A percentile compares a stretch with the other conserved stretches of the same genome.
These are phyloP conservation scores for Blastobotrys ciferrii DNA, from an alignment of 1,139 yeast genomes.

Conservation along the genomic window DNA sequence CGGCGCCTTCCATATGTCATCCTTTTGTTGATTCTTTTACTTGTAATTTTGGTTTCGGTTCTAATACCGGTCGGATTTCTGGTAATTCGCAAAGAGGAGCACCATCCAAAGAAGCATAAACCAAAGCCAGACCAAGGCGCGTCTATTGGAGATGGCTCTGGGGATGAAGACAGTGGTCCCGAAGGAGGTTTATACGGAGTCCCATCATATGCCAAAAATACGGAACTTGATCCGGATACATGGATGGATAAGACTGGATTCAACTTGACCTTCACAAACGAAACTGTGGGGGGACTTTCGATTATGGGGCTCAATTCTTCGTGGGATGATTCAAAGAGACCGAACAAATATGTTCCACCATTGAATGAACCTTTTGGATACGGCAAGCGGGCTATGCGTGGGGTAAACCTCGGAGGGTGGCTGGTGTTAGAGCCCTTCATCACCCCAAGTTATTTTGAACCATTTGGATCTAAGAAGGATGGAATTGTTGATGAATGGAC, in stretches of 20 bases:
- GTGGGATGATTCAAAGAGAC: constrained; percentile 32
- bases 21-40: neutral
- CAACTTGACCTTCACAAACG: constrained; percentile 38
- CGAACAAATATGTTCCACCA: constrained; percentile 34
- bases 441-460: constrained; percentile 74
- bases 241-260: constrained; percentile 38
- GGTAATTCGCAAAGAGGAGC: constrained; percentile 24
- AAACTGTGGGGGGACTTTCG: constrained; percentile 38
- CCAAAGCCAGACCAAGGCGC: neutral
- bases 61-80: constrained; percentile 35
- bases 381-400: constrained; percentile 52
- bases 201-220: constrained; percentile 30
- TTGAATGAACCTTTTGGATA: constrained; percentile 43
- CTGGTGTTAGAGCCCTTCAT: constrained; percentile 78
- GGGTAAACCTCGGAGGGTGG: constrained; percentile 94
- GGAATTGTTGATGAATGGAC: constrained; percentile 38
- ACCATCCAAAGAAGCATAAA: neutral
- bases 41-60: constrained; percentile 30
- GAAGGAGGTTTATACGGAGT: constrained; percentile 8
- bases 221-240: constrained; percentile 34
- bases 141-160: neutral
- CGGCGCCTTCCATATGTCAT: neutral
- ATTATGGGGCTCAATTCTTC: constrained; percentile 38
- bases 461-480: constrained; percentile 31
- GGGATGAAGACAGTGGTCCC: neutral